Evolutionary conservation across 169 alveolate genomes (phyloP), one percentile per base, ranked within the genome.

Genomic region (Cryptosporidium ubiquitum): DNA sequence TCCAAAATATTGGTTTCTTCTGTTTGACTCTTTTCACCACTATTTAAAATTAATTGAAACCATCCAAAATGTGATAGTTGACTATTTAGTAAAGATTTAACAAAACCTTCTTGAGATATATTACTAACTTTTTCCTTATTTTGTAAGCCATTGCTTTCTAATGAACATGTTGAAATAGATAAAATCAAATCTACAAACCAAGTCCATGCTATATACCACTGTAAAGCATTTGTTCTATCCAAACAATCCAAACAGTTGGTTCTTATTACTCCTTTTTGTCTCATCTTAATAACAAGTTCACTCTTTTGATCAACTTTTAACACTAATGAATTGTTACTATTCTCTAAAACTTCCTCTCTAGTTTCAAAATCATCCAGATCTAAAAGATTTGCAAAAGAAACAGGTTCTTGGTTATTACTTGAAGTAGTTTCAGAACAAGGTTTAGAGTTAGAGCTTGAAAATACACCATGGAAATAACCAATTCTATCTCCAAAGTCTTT

Each of bases 161-260:
- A 7, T 1, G 85, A 73, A 18, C 55, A 52, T 3, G 85, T 73
- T 7, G 85, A 52, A 23, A 73, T 73, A 3, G 85, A 73, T 2
- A 73, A 12, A 73, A 73, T 44, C 68, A 58, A 35, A 47, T 69
- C 91, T 18, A 68, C 79, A 44, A 84, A 55, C 91, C 93, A 85
- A 47, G 86, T 89, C 96, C 97, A 92, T 0, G 97, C 97, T 2
- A 96, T 92, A 86, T 96, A 96, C 84, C 98, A 94, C 91, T 97
- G 98, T 33, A 97, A 91, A n/a, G 96, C 98, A 91, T 98, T 98
- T 10, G 99, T 98, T 84, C 99, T 93, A 91, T 98, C 99, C 23
- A 98, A 93, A 91, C 99, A 97, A 84, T 98, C 99, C 68, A 98
- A 91, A 91, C 99, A 98, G 92, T 98, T 97, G 20, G 98, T 96